Conservation (phyloP, 306 rosid genomes). For the Geum urbanum region DNA sequence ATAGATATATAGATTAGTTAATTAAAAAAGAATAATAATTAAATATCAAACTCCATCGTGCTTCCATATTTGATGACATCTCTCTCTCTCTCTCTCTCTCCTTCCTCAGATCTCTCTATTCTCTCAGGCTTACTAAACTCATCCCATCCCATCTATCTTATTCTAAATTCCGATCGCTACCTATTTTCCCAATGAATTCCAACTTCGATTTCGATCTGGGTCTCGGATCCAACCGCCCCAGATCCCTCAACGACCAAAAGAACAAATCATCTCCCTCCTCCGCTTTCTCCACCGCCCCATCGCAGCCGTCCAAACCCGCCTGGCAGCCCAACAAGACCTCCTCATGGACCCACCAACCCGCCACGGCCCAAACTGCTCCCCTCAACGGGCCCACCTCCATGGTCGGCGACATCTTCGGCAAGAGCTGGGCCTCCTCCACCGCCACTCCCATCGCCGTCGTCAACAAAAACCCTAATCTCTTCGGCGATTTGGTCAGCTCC, state of each 20-base stretch:
- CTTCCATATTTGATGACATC: background rate
- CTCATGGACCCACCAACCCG: conserved; percentile 86
- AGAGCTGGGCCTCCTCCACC: conserved; percentile 66
- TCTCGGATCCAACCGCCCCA: conserved; percentile 65
- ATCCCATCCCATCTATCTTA: background rate
- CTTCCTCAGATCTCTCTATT: conserved; percentile 5
- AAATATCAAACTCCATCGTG: background rate
- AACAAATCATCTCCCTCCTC: conserved; percentile 41
- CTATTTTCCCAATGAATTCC: conserved; percentile 33
- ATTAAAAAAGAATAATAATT: background rate
- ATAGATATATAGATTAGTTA: background rate
- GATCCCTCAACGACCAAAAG: conserved; percentile 84
- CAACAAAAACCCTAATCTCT: conserved; percentile 77
- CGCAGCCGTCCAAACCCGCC: conserved; percentile 45
- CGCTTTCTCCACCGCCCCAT: conserved; percentile 25
- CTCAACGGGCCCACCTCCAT: conserved; percentile 55
- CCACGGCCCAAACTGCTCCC: conserved; percentile 31
- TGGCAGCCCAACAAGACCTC: conserved; percentile 69
- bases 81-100: background rate
- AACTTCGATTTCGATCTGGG: conserved; percentile 86
- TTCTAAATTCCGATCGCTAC: conserved; percentile 2
- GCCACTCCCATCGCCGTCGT: conserved; percentile 43
- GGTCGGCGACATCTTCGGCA: conserved; percentile 93
- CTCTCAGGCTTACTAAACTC: conserved; percentile 9
- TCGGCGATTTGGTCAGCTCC: conserved; percentile 81